Evolutionary conservation across 306 rosid genomes (phyloP), one percentile per base, ranked within the genome.

Genomic region (Potentilla sterilis): DNA sequence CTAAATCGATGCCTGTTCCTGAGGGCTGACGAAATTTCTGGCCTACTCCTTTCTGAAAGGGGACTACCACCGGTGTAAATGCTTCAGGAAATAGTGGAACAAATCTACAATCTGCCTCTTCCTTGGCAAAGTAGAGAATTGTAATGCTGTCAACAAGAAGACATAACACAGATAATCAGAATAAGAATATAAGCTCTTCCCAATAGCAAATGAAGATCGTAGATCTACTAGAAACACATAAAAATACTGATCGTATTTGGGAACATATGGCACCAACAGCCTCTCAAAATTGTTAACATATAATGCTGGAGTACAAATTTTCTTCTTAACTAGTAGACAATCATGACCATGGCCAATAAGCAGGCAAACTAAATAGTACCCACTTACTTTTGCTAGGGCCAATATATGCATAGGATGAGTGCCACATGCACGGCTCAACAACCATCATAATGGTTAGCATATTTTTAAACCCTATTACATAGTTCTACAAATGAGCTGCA

Each of bases 1-100:
- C 97, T 35, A 91, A 83, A 82, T 88, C 98, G 70, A 89, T 81
- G 82, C 98, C 98, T 24, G 97, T 89, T 79, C 98, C 98, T 40
- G 88, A 79, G 44, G 92, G 89, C 85, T 93, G 98, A 46, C 57
- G 15, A 83, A 89, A 93, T 46, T 85, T 89, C 88, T 91, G 96
- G 70, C 90, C 93, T 41, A 62, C 79, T 78, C 98, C 98, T 79
- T 91, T 93, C 84, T 87, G 86, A 79, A 91, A 93, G 82, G 97
- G 89, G 61, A 93, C 77, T 83, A 43, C 86, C 77, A 89, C 84
- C 0, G 93, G 92, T 79, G 74, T 69, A 77, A 85, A 89, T 34
- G 87, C 90, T 12, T 87, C 97, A 19, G 97, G 96, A 83, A 28
- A 79, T 21, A 75, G 51, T 28, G 98, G 93, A 86, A 83, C 83